Percentiles rank a stretch among this genome's conserved stretches.
phyloP scores from a whole-genome alignment of 208 protist genomes.

The Trypanosoma rangeli region DNA sequence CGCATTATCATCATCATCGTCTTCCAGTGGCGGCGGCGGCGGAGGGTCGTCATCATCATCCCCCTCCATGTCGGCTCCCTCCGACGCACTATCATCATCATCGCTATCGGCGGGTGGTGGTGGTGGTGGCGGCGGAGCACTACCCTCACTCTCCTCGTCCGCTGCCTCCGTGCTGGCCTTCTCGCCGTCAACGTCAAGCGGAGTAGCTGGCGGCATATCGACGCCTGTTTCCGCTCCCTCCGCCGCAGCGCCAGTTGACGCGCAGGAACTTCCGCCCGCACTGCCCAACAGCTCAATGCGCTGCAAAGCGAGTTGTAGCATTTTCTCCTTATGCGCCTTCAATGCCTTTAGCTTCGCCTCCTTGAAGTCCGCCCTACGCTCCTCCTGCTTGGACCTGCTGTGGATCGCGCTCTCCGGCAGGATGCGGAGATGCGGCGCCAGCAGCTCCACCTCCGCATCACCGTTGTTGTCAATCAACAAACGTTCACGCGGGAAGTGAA shows the following conservation, averaged over 20 bases:
- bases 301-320: slow-evolving; percentile 11
- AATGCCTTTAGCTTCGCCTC: slow-evolving; percentile 15
- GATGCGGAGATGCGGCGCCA: slow-evolving; percentile 23
- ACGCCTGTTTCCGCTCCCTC: neutral
- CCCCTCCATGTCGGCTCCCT: neutral
- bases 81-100: slow-evolving; percentile 4
- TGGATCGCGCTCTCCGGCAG: slow-evolving; percentile 15
- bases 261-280: neutral
- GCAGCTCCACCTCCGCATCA: slow-evolving; percentile 16
- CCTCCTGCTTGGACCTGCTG: slow-evolving; percentile 22
- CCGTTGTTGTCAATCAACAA: slow-evolving; percentile 13
- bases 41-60: slow-evolving; percentile 9
- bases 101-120: neutral
- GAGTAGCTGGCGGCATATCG: neutral
- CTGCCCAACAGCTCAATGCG: slow-evolving; percentile 3
- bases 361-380: slow-evolving; percentile 21
- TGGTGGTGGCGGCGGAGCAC: slow-evolving; percentile 6
- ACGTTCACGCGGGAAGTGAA: slow-evolving; percentile 22
- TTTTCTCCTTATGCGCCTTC: slow-evolving; percentile 24
- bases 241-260: neutral
- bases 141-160: slow-evolving; percentile 4
- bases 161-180: neutral
- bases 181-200: neutral
- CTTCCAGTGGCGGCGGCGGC: neutral
- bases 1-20: neutral